Evolutionary conservation across 1,139 yeast species (phyloP).

Genomic region (Zygoascus sp.): DNA sequence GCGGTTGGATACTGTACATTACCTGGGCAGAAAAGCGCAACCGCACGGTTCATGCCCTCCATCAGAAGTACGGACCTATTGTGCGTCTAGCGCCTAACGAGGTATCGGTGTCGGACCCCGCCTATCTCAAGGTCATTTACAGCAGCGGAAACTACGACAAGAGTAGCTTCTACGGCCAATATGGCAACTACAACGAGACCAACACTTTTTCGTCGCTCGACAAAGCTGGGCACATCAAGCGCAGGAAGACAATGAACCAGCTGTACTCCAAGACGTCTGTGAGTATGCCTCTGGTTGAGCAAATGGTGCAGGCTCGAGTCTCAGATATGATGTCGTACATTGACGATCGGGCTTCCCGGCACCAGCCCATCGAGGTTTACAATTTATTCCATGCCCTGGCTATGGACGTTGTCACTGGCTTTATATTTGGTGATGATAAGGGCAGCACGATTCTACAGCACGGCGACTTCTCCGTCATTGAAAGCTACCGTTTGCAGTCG

Average conservation of each 20-base stretch:
- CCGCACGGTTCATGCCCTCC: conserved; percentile 47
- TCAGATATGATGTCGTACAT: conserved; percentile 27
- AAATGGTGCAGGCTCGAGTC: conserved; percentile 34
- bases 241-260: conserved; percentile 30
- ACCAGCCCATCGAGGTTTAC: conserved; percentile 48
- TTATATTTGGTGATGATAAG: conserved; percentile 50
- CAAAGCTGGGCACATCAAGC: conserved; percentile 46
- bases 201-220: conserved; percentile 57
- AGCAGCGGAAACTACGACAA: conserved; percentile 52
- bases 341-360: conserved; percentile 14
- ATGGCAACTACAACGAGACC: conserved; percentile 52
- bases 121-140: conserved; percentile 53
- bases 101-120: conserved; percentile 53
- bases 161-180: conserved; percentile 56
- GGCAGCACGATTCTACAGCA: conserved; percentile 35
- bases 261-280: conserved; percentile 32
- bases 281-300: conserved; percentile 30
- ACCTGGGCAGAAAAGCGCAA: conserved; percentile 55
- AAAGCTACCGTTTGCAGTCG: conserved; percentile 50
- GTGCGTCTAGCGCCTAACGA: conserved; percentile 61
- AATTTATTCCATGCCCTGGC: conserved; percentile 65
- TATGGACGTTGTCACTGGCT: conserved; percentile 62
- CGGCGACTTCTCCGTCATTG: conserved; percentile 30
- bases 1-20: conserved; percentile 46
- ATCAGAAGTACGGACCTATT: conserved; percentile 53